phyloP scores from a whole-genome alignment of 768 basidiomycete genomes.

The Suillus americanus region DNA sequence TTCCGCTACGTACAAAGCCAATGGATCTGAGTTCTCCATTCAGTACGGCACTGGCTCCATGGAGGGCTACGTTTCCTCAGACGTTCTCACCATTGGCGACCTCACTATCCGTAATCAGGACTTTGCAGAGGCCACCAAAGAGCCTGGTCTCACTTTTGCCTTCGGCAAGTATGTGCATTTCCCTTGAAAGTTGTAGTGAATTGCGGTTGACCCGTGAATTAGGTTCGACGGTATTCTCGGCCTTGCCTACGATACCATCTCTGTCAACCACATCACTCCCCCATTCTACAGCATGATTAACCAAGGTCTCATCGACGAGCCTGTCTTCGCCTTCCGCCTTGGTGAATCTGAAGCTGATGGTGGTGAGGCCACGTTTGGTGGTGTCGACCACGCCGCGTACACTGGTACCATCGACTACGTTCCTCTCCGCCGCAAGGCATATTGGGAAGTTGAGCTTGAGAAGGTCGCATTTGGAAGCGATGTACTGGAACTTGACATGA shows the following conservation, averaged over 20 bases:
- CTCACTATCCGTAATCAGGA: slow-evolving; percentile 70
- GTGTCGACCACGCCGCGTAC: slow-evolving; percentile 77
- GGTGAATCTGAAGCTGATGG: slow-evolving; percentile 85
- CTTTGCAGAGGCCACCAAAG: slow-evolving; percentile 94
- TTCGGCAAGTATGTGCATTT: slow-evolving; percentile 76
- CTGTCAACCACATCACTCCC: slow-evolving; percentile 89
- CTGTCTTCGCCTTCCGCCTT: slow-evolving; percentile 93
- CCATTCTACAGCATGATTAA: slow-evolving; percentile 95
- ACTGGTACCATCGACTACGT: slow-evolving; percentile 81
- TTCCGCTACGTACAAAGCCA: slow-evolving; percentile 86
- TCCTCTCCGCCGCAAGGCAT: slow-evolving; percentile 91
- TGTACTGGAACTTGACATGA: slow-evolving; percentile 85
- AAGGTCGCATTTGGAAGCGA: slow-evolving; percentile 86
- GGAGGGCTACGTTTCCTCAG: slow-evolving; percentile 93
- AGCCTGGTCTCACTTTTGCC: slow-evolving; percentile 96
- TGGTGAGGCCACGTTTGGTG: slow-evolving; percentile 91
- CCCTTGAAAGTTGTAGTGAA: not conserved
- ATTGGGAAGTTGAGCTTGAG: slow-evolving; percentile 97
- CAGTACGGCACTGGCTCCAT: slow-evolving; percentile 96
- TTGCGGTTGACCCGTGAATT: slow-evolving; percentile 3
- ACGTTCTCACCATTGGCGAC: slow-evolving; percentile 80
- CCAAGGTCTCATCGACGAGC: slow-evolving; percentile 74
- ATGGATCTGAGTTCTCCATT: slow-evolving; percentile 87
- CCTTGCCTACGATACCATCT: slow-evolving; percentile 92
- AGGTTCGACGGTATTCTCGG: slow-evolving; percentile 97